phyloP scores from a whole-genome alignment of 2,329 filamentous ascomycete genomes.

The Diplocarpon rosae region DNA sequence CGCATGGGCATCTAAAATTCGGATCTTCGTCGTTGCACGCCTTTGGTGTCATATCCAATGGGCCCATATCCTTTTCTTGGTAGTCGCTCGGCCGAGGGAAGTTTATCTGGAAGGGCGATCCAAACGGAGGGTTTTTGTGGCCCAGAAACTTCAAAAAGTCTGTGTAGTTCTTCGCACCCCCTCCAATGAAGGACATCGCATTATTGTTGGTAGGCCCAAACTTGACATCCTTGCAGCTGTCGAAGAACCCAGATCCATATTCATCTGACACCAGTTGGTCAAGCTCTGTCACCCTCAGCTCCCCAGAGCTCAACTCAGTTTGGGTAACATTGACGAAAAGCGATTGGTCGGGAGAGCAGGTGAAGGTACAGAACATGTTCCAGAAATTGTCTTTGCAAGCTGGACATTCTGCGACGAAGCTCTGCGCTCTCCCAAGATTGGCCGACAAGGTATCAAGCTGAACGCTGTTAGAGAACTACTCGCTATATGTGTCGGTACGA shows the following conservation, averaged over 20 bases:
- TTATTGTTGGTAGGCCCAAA: conserved; percentile 89
- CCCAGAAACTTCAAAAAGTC: conserved; percentile 86
- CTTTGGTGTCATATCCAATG: conserved; percentile 63
- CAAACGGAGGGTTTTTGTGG: conserved; percentile 72
- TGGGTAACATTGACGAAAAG: conserved; percentile 88
- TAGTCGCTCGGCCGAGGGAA: conserved; percentile 55
- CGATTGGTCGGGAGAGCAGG: conserved; percentile 93
- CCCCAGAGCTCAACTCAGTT: conserved; percentile 46
- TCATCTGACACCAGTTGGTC: conserved; percentile 79
- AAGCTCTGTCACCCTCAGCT: conserved; percentile 67
- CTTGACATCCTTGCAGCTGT: conserved; percentile 98
- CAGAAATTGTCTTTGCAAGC: conserved; percentile 98
- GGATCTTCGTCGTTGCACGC: conserved; percentile 85
- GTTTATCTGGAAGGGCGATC: conserved; percentile 97
- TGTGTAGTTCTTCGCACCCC: conserved; percentile 82
- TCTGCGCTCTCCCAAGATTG: conserved; percentile 77
- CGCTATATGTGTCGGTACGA: not conserved
- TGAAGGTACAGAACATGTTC: conserved; percentile 96
- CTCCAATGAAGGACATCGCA: conserved; percentile 93
- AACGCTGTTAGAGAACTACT: not conserved
- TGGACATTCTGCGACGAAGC: conserved; percentile 85
- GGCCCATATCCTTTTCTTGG: conserved; percentile 56
- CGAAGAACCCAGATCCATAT: conserved; percentile 81
- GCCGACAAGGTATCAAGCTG: conserved; percentile 70
- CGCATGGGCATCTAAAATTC: conserved; percentile 79